Evolutionary conservation across 192 early-diverging fungal genomes (phyloP).

Genomic region (Coemansia sp.): DNA sequence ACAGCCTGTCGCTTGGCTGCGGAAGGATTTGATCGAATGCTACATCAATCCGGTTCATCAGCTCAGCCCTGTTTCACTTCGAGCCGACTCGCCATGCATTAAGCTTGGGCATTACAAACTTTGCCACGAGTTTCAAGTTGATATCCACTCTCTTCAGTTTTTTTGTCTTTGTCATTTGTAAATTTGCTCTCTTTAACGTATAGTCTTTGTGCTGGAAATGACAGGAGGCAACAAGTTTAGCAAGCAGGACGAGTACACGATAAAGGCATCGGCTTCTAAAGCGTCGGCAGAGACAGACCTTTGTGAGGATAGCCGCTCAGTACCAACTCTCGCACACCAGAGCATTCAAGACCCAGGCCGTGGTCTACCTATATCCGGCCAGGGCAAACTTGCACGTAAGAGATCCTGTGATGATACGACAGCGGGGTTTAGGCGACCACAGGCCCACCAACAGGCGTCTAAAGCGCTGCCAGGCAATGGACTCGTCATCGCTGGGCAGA

Average conservation of each 20-base stretch:
- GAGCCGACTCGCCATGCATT: constrained; percentile 1
- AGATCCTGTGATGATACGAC: neutral
- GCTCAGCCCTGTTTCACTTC: neutral
- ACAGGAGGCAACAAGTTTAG: neutral
- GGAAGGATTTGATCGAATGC: neutral
- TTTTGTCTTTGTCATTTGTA: neutral
- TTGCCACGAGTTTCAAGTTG: neutral
- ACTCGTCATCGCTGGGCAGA: neutral
- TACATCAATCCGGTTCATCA: neutral
- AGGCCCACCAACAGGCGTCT: neutral
- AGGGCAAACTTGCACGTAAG: neutral
- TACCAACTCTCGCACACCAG: neutral
- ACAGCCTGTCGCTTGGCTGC: neutral
- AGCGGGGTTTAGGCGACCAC: neutral
- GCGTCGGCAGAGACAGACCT: neutral
- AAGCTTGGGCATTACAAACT: neutral
- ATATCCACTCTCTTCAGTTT: neutral
- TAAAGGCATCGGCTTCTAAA: neutral
- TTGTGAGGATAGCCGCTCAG: neutral
- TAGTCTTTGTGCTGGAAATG: neutral
- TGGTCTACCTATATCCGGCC: neutral
- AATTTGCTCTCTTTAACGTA: neutral
- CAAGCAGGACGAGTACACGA: neutral
- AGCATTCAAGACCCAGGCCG: neutral
- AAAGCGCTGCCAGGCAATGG: neutral